Percentiles rank a stretch among this genome's conserved stretches.
These are phyloP conservation scores for Tilletia setariae DNA, from an alignment of 1,284 basidiomycete species.

Conservation along the genomic window DNA sequence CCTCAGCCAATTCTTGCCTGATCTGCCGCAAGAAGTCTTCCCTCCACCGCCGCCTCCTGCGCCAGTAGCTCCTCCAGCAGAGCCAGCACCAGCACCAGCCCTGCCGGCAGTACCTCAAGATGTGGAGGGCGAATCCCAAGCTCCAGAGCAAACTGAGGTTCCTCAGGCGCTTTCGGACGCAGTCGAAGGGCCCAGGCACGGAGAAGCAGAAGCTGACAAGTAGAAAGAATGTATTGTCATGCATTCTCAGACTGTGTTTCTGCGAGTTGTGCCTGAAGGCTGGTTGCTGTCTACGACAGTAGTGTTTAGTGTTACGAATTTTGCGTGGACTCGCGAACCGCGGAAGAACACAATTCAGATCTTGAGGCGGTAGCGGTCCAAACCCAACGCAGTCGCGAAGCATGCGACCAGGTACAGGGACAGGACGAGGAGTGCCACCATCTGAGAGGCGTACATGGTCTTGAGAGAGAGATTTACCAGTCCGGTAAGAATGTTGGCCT, in stretches of 20 bases:
- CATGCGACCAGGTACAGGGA: constrained; percentile 65
- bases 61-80: neutral
- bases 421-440: constrained; percentile 66
- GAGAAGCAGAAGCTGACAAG: neutral
- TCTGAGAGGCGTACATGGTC: constrained; percentile 74
- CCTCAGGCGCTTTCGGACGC: neutral
- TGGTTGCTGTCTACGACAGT: no score
- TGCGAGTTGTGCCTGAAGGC: no score
- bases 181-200: neutral
- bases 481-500: constrained; percentile 83
- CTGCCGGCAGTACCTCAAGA: neutral
- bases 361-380: constrained; percentile 7
- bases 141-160: neutral
- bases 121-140: no score
- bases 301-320: no score
- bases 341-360: no score
- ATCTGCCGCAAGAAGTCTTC: constrained; percentile 39
- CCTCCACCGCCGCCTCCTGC: constrained; percentile 12
- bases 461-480: constrained; percentile 73
- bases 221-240: no score
- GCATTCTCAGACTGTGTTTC: no score
- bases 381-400: constrained; percentile 55
- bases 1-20: constrained; percentile 38
- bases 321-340: no score
- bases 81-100: neutral